A percentile compares a stretch with the other conserved stretches of the same genome.
phyloP scores from a whole-genome alignment of 2,329 filamentous ascomycete genomes.

The Fusarium sp. region DNA sequence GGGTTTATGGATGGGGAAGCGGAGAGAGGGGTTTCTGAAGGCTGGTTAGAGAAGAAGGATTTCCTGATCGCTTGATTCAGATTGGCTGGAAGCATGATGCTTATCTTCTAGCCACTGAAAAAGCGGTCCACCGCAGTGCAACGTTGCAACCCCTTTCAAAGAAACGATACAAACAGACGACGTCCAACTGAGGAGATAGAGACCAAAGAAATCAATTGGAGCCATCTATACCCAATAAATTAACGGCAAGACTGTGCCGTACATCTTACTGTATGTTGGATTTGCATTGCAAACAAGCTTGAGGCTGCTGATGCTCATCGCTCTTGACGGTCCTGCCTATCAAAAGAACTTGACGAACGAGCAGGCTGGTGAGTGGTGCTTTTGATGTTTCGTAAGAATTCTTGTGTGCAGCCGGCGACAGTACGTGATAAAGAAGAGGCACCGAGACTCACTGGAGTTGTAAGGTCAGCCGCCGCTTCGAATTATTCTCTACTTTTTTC shows the following conservation, averaged over 20 bases:
- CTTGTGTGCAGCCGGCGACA: neutral
- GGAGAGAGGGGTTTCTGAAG: neutral
- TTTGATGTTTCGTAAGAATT: neutral
- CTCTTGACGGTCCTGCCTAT: neutral
- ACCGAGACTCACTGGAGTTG: neutral
- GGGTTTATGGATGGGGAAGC: constrained; percentile 29
- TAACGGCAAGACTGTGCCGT: neutral
- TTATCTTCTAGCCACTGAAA: neutral
- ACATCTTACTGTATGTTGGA: neutral
- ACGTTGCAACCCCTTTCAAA: neutral
- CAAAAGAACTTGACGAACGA: neutral
- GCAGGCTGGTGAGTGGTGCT: neutral
- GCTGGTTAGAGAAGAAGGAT: constrained; percentile 14
- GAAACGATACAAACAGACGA: neutral
- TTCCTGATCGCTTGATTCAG: neutral
- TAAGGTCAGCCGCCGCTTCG: neutral
- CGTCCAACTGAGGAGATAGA: neutral
- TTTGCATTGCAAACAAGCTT: neutral
- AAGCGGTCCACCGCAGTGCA: neutral
- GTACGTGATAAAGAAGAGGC: neutral
- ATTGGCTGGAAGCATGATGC: neutral
- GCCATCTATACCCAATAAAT: neutral
- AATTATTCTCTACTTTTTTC: neutral
- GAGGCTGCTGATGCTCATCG: neutral
- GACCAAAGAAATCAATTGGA: neutral